Percentiles rank a stretch among this genome's conserved stretches.
phyloP scores from a whole-genome alignment of 805 yeast species.

The Groenewaldozyma salmanticensis region DNA sequence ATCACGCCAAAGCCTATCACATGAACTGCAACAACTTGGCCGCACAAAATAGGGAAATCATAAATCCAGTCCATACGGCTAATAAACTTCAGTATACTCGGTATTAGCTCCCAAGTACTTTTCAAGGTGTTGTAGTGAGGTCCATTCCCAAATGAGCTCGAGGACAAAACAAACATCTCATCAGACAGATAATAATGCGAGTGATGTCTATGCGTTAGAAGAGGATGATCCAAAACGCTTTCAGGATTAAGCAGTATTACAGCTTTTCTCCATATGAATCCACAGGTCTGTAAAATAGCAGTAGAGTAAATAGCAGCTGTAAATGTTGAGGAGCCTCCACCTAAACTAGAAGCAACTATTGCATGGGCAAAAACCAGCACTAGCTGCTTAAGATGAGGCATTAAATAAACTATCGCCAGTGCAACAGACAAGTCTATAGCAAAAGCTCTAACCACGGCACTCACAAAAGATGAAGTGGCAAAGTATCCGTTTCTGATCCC shows the following conservation, averaged over 20 bases:
- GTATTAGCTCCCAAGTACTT: slow-evolving; percentile 17
- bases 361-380: slow-evolving; percentile 25
- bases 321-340: slow-evolving; percentile 22
- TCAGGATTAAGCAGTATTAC: slow-evolving; percentile 1
- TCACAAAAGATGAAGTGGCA: slow-evolving; percentile 2
- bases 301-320: slow-evolving; percentile 26
- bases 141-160: neutral
- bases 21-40: slow-evolving; percentile 26
- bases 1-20: slow-evolving; percentile 24
- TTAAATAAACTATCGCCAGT: slow-evolving; percentile 12
- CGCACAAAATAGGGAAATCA: slow-evolving; percentile 18
- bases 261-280: slow-evolving; percentile 14
- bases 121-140: slow-evolving; percentile 14
- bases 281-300: slow-evolving; percentile 16
- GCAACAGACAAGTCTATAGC: slow-evolving; percentile 18
- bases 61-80: slow-evolving; percentile 22
- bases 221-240: slow-evolving; percentile 1
- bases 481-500: neutral
- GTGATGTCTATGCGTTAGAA: neutral
- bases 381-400: slow-evolving; percentile 11
- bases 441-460: slow-evolving; percentile 10
- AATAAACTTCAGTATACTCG: slow-evolving; percentile 11
- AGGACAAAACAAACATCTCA: neutral
- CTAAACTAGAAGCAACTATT: slow-evolving; percentile 23
- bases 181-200: slow-evolving; percentile 1